Evolutionary conservation across 257 asterid species (phyloP).

Genomic region (Oldenlandia corymbosa): DNA sequence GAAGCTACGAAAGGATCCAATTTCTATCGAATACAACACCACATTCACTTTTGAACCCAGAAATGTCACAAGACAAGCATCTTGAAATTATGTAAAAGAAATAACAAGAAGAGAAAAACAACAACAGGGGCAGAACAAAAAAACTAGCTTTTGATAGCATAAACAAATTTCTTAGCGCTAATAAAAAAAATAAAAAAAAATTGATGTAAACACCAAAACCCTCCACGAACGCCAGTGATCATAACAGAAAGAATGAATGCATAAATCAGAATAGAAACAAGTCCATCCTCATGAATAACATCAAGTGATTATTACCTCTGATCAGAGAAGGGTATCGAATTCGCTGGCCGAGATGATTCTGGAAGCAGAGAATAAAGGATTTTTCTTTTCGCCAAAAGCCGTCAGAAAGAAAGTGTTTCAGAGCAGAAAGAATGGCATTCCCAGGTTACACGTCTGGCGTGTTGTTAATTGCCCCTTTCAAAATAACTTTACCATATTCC

Average conservation of each 20-base stretch:
- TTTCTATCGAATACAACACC: neutral
- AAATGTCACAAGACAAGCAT: neutral
- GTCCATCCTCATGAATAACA: no score
- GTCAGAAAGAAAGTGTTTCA: no score
- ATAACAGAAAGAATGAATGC: neutral
- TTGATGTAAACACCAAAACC: no score
- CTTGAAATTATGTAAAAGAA: neutral
- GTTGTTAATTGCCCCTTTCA: no score
- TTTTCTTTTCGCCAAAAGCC: no score
- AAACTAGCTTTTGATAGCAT: neutral
- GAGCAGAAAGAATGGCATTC: no score
- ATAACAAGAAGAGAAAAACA: neutral
- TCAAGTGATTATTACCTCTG: no score
- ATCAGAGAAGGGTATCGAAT: neutral
- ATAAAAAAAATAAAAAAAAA: no score
- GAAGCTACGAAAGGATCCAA: neutral
- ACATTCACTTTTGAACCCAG: neutral
- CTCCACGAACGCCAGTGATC: neutral
- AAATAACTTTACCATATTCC: no score
- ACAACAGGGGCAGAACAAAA: neutral
- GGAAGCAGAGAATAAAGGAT: neutral
- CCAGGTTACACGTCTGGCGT: no score
- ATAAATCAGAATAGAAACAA: neutral
- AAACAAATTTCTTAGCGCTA: neutral
- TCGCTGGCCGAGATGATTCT: neutral